A percentile compares a stretch with the other conserved stretches of the same genome.
phyloP scores from a whole-genome alignment of 1,284 basidiomycete genomes.

The Trichosporon sp. region DNA sequence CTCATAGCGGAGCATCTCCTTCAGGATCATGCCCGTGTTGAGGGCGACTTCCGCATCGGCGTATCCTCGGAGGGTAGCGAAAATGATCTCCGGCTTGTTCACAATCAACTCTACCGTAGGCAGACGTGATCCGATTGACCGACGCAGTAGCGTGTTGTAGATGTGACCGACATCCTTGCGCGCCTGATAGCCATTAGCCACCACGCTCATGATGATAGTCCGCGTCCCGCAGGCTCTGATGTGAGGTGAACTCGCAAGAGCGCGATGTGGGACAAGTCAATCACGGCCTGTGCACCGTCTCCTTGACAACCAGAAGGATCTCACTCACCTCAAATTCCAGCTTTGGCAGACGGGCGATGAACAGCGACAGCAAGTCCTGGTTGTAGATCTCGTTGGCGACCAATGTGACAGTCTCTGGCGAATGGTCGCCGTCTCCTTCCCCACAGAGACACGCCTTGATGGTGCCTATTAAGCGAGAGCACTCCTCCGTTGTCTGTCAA shows the following conservation, averaged over 20 bases:
- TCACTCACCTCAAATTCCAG: constrained; percentile 93
- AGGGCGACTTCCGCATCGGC: constrained; percentile 92
- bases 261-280: background rate
- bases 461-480: constrained; percentile 42
- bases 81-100: constrained; percentile 83
- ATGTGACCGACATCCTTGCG: constrained; percentile 94
- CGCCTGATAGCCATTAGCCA: constrained; percentile 48
- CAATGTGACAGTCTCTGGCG: constrained; percentile 84
- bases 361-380: constrained; percentile 78
- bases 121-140: constrained; percentile 88
- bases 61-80: constrained; percentile 84
- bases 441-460: constrained; percentile 44
- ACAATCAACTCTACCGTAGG: constrained; percentile 95
- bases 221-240: too few relatives aligned
- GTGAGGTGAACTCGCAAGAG: background rate
- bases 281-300: background rate
- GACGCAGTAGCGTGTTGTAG: constrained; percentile 90
- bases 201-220: background rate
- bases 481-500: constrained; percentile 36
- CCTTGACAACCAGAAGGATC: background rate
- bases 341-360: constrained; percentile 77
- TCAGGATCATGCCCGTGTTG: constrained; percentile 96
- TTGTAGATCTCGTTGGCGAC: constrained; percentile 94
- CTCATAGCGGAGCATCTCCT: constrained; percentile 96
- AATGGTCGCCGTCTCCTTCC: constrained; percentile 51